Evolutionary conservation across 345 rosid genomes (phyloP).

Genomic region (Acer yangbiense): DNA sequence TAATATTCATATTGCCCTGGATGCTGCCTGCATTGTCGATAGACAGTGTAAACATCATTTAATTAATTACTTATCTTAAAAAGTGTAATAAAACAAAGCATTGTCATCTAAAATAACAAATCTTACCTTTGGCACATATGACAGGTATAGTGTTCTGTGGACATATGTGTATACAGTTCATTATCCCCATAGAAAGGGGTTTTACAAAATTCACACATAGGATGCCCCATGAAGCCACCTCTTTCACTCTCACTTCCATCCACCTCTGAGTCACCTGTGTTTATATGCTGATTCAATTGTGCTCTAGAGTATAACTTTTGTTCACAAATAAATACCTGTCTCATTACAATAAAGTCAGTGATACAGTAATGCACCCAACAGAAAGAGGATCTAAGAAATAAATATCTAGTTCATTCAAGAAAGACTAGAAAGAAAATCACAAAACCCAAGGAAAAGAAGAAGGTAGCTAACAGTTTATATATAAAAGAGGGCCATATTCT

Average conservation of each 20-base stretch:
- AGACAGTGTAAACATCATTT: not conserved
- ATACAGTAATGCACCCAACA: not conserved
- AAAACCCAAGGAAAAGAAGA: not conserved
- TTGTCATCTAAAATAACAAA: not conserved
- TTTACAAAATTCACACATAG: slow-evolving; percentile 87
- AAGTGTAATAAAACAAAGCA: not conserved
- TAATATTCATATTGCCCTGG: slow-evolving; percentile 89
- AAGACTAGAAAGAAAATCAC: not conserved
- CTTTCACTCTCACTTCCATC: slow-evolving; percentile 97
- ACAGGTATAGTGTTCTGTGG: slow-evolving; percentile 88
- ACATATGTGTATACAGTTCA: slow-evolving; percentile 88
- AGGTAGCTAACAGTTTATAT: not conserved
- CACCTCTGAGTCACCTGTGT: slow-evolving; percentile 88
- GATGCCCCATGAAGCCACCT: slow-evolving; percentile 96
- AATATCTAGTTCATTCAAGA: not conserved
- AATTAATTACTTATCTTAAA: not conserved
- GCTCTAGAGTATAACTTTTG: slow-evolving; percentile 83
- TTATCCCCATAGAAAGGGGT: slow-evolving; percentile 92
- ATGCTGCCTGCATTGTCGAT: slow-evolving; percentile 63
- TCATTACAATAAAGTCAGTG: slow-evolving; percentile 16
- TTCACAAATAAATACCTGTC: slow-evolving; percentile 86
- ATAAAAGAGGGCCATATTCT: not conserved
- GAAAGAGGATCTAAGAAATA: not conserved
- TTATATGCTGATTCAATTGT: slow-evolving; percentile 84
- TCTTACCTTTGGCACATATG: slow-evolving; percentile 89